These are phyloP conservation scores for Penicillium occitanis DNA, from an alignment of 2,329 filamentous ascomycete species.

Conservation along the genomic window DNA sequence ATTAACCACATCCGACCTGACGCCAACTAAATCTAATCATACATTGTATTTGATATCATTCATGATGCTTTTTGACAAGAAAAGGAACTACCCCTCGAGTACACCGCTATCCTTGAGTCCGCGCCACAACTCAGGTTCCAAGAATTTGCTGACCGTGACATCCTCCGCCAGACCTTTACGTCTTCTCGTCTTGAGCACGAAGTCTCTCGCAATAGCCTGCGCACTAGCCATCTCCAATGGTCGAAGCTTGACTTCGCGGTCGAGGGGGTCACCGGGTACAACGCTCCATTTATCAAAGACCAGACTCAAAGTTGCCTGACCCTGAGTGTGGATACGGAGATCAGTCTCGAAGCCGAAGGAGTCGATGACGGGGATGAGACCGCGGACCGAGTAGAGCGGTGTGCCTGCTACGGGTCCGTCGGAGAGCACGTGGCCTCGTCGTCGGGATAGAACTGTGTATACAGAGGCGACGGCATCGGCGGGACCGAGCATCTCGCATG, in stretches of 20 bases:
- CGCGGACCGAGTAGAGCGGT: slow-evolving; percentile 86
- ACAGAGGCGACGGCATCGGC: slow-evolving; percentile 83
- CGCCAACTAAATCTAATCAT: slow-evolving; percentile 12
- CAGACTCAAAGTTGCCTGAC: slow-evolving; percentile 82
- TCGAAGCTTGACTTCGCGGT: slow-evolving; percentile 76
- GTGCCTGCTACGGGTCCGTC: slow-evolving; percentile 93
- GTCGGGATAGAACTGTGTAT: slow-evolving; percentile 86
- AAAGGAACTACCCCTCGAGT: slow-evolving; percentile 58
- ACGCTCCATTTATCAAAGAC: slow-evolving; percentile 97
- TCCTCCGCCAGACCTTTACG: slow-evolving; percentile 95
- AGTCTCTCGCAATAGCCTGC: slow-evolving; percentile 89
- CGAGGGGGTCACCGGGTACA: slow-evolving; percentile 91
- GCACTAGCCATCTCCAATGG: slow-evolving; percentile 84
- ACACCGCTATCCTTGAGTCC: slow-evolving; percentile 85
- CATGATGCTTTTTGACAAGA: slow-evolving; percentile 1
- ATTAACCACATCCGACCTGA: slow-evolving; percentile 5
- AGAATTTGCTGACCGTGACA: slow-evolving; percentile 90
- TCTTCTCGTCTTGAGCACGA: slow-evolving; percentile 91
- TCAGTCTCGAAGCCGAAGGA: slow-evolving; percentile 98
- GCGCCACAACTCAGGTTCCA: slow-evolving; percentile 91
- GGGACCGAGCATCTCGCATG: slow-evolving; percentile 87
- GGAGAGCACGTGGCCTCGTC: slow-evolving; percentile 88
- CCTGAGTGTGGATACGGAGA: slow-evolving; percentile 91
- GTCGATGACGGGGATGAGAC: slow-evolving; percentile 92
- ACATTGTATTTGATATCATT: slow-evolving; percentile 5